Conservation (phyloP, 192 early-diverging fungal species). For the Kickxella alabastrina region DNA sequence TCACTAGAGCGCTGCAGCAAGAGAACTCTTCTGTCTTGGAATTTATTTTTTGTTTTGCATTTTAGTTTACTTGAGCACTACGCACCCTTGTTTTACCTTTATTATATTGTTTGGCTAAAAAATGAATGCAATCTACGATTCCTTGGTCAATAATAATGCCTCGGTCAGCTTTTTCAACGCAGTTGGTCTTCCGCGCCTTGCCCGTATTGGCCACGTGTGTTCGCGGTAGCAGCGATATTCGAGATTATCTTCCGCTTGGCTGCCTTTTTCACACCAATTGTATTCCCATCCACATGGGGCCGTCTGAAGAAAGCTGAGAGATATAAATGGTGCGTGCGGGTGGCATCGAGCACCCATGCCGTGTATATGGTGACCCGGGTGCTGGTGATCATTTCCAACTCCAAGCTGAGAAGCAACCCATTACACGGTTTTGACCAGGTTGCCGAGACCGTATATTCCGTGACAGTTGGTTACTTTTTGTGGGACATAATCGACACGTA, state of each 20-base stretch:
- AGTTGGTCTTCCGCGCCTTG: slow-evolving; percentile 56
- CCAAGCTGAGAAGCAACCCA: slow-evolving; percentile 57
- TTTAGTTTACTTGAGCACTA: not conserved
- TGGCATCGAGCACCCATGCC: slow-evolving; percentile 71
- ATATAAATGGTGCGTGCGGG: slow-evolving; percentile 72
- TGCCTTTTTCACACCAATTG: slow-evolving; percentile 48
- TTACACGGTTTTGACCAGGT: slow-evolving; percentile 64
- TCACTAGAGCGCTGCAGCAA: too few relatives aligned
- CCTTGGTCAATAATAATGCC: slow-evolving; percentile 25
- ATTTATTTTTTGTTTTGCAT: not conserved
- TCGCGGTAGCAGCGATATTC: slow-evolving; percentile 51
- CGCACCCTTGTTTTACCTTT: too few relatives aligned
- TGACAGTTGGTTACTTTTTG: slow-evolving; percentile 84
- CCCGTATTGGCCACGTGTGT: slow-evolving; percentile 60
- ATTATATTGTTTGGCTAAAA: not conserved
- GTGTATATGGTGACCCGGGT: slow-evolving; percentile 58
- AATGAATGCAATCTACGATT: slow-evolving; percentile 26
- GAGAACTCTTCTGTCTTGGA: too few relatives aligned
- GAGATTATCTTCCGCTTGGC: slow-evolving; percentile 53
- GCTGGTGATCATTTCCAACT: slow-evolving; percentile 61
- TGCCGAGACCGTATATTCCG: slow-evolving; percentile 69
- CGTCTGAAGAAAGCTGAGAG: slow-evolving; percentile 53
- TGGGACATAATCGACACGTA: slow-evolving; percentile 81
- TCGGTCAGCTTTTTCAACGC: slow-evolving; percentile 45
- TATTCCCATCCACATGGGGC: slow-evolving; percentile 62